phyloP scores from a whole-genome alignment of 75 land plant species.

The Sequoia sempervirens region DNA sequence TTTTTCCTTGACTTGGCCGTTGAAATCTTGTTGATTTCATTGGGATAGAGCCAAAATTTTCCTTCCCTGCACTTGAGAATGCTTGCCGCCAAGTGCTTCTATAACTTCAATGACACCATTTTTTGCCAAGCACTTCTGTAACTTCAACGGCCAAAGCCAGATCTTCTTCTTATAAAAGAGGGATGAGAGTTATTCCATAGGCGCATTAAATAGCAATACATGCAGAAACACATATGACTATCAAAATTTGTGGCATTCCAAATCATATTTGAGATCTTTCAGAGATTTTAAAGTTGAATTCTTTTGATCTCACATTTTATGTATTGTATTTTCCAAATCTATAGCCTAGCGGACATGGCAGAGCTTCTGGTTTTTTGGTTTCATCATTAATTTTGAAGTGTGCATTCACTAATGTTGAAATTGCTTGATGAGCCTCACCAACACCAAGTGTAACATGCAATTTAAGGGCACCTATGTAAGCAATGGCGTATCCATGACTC shows the following conservation, averaged over 20 bases:
- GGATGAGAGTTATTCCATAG: too few relatives aligned
- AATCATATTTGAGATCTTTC: background rate
- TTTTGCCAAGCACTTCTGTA: too few relatives aligned
- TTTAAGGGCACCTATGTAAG: too few relatives aligned
- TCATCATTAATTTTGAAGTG: too few relatives aligned
- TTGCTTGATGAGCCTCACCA: too few relatives aligned
- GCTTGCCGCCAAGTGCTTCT: conserved; percentile 62
- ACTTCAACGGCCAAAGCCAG: too few relatives aligned
- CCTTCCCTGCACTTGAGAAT: conserved; percentile 54
- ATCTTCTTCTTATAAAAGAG: too few relatives aligned
- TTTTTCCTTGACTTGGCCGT: conserved; percentile 67
- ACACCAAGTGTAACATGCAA: too few relatives aligned
- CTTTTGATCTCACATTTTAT: background rate
- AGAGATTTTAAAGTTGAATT: background rate
- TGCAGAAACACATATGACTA: background rate
- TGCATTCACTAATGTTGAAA: too few relatives aligned
- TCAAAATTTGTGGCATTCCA: background rate
- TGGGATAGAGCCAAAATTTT: conserved; percentile 70
- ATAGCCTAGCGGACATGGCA: background rate
- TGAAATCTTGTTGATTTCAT: conserved; percentile 64
- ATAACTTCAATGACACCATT: conserved; percentile 63
- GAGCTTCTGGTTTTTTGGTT: background rate
- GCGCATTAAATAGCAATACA: background rate
- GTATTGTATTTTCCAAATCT: background rate
- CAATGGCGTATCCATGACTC: too few relatives aligned